Evolutionary conservation across 768 basidiomycete genomes (phyloP), one percentile per base, ranked within the genome.

Genomic region (Leccinum subgranulosum): DNA sequence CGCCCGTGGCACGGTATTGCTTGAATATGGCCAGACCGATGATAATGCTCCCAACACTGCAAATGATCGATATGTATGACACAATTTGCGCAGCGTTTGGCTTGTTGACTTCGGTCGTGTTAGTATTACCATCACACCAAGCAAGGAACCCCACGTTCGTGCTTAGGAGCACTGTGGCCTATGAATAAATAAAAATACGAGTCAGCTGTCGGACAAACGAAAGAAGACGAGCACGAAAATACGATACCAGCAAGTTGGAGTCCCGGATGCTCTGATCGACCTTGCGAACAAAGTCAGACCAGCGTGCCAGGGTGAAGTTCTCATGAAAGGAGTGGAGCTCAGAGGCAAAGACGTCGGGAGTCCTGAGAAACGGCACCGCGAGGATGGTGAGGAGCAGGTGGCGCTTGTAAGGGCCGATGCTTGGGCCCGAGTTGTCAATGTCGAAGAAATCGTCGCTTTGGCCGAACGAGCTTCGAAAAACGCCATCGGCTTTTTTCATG

Each of bases 1-100:
- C 72, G 4, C 70, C 67, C 28, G 61, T 72, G 47, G 70, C 70
- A 47, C 70, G 70, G 41, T 71, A 71, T 59, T 73, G 70, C 46
- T 71, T 72, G 11, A 63, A 73, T 39, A 71, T 73, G 46, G 63
- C 53, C 1, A 71, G 68, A 57, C 70, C 70, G 15, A 56, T 54
- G 23, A 69, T 57, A 15, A 71, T 71, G 23, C 70, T 71, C 19
- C 72, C 70, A n/a, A 59, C 60, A 17, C 58, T 70, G 48, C 62
- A 68, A 31, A 73, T 64, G 43, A 66, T 71, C 12, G 70, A 71
- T 25, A 65, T 54, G n/a, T 73, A 71, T 2, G 63, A 17, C 54
- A 72, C 27, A 12, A 73, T 72, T 46, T 72, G 70, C 6, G 45
- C 52, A 0, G 61, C 15, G 3, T 64, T 59, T 28, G 72, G 64